Conservation (phyloP, 2,329 filamentous ascomycete species). For the Magnaporthales sp. region DNA sequence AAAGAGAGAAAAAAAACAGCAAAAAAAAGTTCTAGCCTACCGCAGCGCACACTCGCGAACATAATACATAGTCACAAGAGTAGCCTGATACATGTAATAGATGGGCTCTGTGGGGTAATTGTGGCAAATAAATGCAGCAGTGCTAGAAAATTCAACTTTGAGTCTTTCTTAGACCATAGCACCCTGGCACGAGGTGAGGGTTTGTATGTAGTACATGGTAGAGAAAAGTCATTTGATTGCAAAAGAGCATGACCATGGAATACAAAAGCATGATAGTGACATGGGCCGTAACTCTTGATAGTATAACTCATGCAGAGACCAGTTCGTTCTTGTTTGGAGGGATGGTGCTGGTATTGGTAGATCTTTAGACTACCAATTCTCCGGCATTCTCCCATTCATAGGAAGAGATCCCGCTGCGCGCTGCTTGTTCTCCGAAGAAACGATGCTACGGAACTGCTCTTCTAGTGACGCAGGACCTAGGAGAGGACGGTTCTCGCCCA, state of each 20-base stretch:
- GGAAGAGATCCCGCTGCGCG: slow-evolving; percentile 6
- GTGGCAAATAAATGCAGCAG: slow-evolving; percentile 3
- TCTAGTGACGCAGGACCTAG: slow-evolving; percentile 19
- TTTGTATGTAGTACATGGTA: not conserved
- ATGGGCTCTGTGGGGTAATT: slow-evolving; percentile 3
- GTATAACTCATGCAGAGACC: slow-evolving; percentile 2
- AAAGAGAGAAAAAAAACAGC: not conserved
- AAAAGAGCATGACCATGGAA: not conserved
- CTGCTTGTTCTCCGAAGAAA: slow-evolving; percentile 9
- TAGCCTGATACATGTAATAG: not conserved
- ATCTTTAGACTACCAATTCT: not conserved
- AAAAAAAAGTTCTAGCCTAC: not conserved
- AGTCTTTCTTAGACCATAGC: not conserved
- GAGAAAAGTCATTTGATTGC: not conserved
- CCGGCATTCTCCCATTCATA: not conserved
- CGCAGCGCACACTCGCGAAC: not conserved
- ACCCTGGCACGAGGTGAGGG: not conserved
- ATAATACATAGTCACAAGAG: not conserved
- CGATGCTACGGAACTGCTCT: slow-evolving; percentile 15
- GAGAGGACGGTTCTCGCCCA: slow-evolving; percentile 35
- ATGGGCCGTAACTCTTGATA: slow-evolving; percentile 1
- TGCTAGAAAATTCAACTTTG: not conserved
- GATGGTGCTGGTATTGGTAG: not conserved
- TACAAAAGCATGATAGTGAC: slow-evolving; percentile 2
- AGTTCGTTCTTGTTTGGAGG: not conserved